A percentile compares a stretch with the other conserved stretches of the same genome.
Conservation (phyloP, 2,329 filamentous ascomycete species). For the Colletotrichum lindemuthianum region DNA sequence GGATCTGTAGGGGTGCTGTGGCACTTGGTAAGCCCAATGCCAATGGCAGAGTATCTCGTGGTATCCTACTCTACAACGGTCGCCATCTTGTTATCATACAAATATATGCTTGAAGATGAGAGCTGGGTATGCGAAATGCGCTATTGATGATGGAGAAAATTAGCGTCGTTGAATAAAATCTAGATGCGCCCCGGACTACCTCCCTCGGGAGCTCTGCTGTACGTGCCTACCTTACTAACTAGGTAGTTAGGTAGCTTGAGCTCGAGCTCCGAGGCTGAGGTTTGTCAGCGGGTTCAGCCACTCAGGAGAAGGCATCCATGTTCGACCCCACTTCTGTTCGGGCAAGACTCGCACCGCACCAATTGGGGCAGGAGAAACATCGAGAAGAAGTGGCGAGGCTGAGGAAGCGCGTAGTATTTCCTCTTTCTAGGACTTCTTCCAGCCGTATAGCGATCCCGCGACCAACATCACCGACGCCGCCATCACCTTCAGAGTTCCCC, state of each 20-base stretch:
- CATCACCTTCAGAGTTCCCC: constrained; percentile 6
- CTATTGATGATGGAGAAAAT: no score
- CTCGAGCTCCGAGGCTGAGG: constrained; percentile 32
- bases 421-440: neutral
- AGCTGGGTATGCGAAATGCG: no score
- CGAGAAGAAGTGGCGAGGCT: constrained; percentile 52
- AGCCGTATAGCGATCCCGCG: constrained; percentile 6
- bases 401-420: constrained; percentile 46
- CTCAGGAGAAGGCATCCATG: neutral
- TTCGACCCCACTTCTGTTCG: constrained; percentile 5
- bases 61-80: constrained; percentile 20
- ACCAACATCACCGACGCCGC: constrained; percentile 1
- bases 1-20: constrained; percentile 16
- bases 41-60: neutral
- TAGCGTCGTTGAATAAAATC: no score
- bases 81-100: constrained; percentile 7
- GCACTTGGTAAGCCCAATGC: constrained; percentile 14
- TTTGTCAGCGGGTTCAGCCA: constrained; percentile 34
- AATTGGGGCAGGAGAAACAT: constrained; percentile 26
- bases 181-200: no score
- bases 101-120: no score
- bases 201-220: no score
- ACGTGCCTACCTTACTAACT: neutral
- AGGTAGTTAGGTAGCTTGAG: constrained; percentile 14
- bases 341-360: constrained; percentile 23